A percentile compares a stretch with the other conserved stretches of the same genome.
Evolutionary conservation across 2,329 filamentous ascomycete genomes (phyloP).

Genomic region (Metarhizium guizhouense): DNA sequence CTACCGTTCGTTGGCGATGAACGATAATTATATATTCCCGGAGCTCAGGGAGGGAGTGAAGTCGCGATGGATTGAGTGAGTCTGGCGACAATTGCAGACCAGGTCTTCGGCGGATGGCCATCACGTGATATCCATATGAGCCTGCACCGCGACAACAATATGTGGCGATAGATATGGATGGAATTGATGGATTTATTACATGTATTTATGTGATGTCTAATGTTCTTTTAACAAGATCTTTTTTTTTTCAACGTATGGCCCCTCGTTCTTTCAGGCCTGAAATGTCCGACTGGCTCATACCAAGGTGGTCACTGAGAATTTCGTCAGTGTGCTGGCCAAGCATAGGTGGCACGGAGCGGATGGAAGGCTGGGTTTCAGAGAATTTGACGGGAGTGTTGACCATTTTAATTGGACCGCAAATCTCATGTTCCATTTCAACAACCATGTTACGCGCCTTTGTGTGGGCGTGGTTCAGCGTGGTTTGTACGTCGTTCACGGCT

Average conservation of each 20-base stretch:
- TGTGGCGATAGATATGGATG: not conserved
- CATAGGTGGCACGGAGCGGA: constrained; percentile 71
- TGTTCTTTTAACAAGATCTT: not conserved
- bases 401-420: constrained; percentile 78
- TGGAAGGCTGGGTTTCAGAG: constrained; percentile 68
- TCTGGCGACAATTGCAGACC: too few species aligned
- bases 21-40: too few species aligned
- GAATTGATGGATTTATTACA: not conserved
- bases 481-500: constrained; percentile 87
- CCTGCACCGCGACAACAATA: not conserved
- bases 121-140: not conserved
- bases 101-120: not conserved
- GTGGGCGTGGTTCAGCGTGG: constrained; percentile 75
- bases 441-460: constrained; percentile 84
- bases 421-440: constrained; percentile 71
- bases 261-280: constrained; percentile 54
- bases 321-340: constrained; percentile 83
- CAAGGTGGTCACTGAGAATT: constrained; percentile 56
- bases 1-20: not conserved
- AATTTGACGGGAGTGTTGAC: constrained; percentile 95
- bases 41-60: too few species aligned
- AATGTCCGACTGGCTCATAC: constrained; percentile 51
- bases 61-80: too few species aligned
- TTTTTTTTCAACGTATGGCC: constrained; percentile 42
- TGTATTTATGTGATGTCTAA: not conserved